Conservation (phyloP, 768 basidiomycete species). For the Auricularia cornea region DNA sequence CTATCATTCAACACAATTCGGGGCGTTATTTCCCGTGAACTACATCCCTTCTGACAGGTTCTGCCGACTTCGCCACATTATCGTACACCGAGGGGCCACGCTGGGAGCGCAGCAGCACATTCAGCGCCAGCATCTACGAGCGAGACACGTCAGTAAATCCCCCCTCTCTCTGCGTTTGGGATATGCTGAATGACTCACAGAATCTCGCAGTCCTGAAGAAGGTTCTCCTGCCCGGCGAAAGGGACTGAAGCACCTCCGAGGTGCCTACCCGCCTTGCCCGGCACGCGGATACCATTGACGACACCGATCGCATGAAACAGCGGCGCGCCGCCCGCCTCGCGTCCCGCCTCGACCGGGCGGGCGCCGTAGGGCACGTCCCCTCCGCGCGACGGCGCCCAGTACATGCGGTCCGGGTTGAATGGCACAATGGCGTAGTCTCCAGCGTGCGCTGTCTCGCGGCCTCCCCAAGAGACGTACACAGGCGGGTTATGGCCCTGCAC, state of each 20-base stretch:
- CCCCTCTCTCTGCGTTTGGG: too few species aligned
- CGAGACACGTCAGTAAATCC: background rate
- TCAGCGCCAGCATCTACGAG: background rate
- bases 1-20: too few species aligned
- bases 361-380: background rate
- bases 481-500: conserved; percentile 44
- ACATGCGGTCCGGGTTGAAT: conserved; percentile 59
- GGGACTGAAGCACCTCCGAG: conserved; percentile 32
- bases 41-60: too few species aligned
- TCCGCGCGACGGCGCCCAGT: conserved; percentile 58
- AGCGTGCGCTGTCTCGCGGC: conserved; percentile 47
- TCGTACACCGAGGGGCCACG: too few species aligned
- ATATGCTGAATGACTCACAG: background rate
- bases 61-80: too few species aligned
- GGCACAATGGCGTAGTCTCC: conserved; percentile 73
- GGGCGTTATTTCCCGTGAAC: too few species aligned
- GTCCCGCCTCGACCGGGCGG: conserved; percentile 64
- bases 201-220: background rate
- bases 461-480: conserved; percentile 56
- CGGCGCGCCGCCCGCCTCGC: conserved; percentile 57
- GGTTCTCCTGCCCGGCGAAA: background rate
- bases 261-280: conserved; percentile 67
- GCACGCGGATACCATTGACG: conserved; percentile 47
- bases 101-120: background rate
- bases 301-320: conserved; percentile 59